Evolutionary conservation across 83 land plant species (phyloP).

Genomic region (Picea abies): DNA sequence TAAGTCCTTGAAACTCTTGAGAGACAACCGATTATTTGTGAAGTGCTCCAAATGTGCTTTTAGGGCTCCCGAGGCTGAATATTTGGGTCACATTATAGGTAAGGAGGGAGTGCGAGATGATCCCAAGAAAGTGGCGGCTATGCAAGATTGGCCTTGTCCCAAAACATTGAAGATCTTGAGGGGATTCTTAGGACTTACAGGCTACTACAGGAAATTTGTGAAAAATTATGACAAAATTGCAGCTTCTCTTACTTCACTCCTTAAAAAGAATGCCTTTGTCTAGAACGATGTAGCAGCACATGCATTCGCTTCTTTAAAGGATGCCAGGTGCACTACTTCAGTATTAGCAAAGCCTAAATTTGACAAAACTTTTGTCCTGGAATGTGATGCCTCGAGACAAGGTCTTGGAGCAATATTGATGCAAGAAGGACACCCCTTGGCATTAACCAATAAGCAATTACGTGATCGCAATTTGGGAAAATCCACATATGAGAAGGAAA

Average conservation of each 20-base stretch:
- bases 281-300: not conserved
- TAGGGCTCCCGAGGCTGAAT: too few species aligned
- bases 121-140: conserved; percentile 18
- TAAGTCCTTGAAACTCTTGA: not conserved
- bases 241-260: not conserved
- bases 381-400: conserved; percentile 13
- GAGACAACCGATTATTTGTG: not conserved
- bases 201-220: conserved; percentile 8
- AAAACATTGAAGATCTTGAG: not conserved
- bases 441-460: conserved; percentile 9
- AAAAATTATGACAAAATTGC: not conserved
- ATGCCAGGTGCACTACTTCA: not conserved
- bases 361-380: not conserved
- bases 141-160: not conserved
- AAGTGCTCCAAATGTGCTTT: not conserved
- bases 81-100: too few species aligned
- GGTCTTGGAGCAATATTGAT: conserved; percentile 12
- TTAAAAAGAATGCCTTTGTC: conserved; percentile 4
- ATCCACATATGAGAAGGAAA: too few species aligned
- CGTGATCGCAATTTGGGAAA: too few species aligned
- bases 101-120: conserved; percentile 18
- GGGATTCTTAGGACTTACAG: conserved; percentile 15
- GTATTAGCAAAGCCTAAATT: conserved; percentile 17
- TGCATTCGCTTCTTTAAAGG: conserved; percentile 9
- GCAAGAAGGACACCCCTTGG: conserved; percentile 4